phyloP scores from a whole-genome alignment of 1,139 yeast species.

The Oligophagozyma castellii region DNA sequence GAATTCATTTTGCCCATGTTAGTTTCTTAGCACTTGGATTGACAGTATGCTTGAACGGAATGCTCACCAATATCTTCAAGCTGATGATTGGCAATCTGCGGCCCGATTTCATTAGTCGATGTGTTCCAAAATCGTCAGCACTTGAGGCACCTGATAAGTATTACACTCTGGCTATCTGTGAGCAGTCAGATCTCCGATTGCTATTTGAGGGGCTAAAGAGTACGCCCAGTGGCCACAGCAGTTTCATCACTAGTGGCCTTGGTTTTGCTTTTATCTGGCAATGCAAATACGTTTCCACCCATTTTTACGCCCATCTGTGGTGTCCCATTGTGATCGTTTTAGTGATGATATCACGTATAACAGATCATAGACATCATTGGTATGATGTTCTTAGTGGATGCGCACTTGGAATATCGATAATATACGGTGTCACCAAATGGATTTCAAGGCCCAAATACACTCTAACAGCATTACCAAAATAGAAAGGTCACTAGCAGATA shows the following conservation, averaged over 20 bases:
- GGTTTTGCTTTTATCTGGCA: slow-evolving; percentile 19
- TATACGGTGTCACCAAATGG: slow-evolving; percentile 8
- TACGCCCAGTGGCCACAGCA: slow-evolving; percentile 23
- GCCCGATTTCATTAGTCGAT: slow-evolving; percentile 21
- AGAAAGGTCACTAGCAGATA: no score
- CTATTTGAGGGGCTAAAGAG: slow-evolving; percentile 21
- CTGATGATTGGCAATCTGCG: slow-evolving; percentile 16
- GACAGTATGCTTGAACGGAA: slow-evolving; percentile 13
- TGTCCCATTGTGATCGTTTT: slow-evolving; percentile 13
- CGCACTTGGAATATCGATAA: slow-evolving; percentile 9
- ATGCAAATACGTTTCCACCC: slow-evolving; percentile 8
- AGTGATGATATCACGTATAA: slow-evolving; percentile 19
- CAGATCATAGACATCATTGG: slow-evolving; percentile 23
- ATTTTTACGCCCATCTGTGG: slow-evolving; percentile 13
- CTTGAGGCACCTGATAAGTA: slow-evolving; percentile 2
- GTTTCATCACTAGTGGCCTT: slow-evolving; percentile 17
- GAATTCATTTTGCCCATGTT: slow-evolving; percentile 13
- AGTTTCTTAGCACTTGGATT: slow-evolving; percentile 13
- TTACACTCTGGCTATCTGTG: slow-evolving; percentile 10
- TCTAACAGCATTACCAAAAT: slow-evolving; percentile 1
- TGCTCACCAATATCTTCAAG: slow-evolving; percentile 17
- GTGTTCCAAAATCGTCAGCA: slow-evolving; percentile 8
- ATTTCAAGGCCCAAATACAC: slow-evolving; percentile 4
- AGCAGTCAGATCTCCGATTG: slow-evolving; percentile 9
- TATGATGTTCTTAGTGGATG: slow-evolving; percentile 19